Conservation (phyloP, 2,329 filamentous ascomycete genomes). For the Dothideomycetes sp. region DNA sequence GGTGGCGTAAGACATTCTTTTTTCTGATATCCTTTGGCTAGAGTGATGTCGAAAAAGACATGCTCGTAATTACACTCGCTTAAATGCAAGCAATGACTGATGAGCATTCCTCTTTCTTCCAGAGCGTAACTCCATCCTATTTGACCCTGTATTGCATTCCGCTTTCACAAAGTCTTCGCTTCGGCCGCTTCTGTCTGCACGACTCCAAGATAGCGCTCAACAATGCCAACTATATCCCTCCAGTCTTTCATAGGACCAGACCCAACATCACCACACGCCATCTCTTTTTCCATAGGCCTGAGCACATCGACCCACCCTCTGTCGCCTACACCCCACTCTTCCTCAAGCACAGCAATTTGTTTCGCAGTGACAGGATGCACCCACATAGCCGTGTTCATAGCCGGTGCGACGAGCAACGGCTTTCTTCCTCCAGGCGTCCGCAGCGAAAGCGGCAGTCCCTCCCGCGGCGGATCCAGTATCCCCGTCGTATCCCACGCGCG, state of each 20-base stretch:
- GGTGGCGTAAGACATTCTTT: no score
- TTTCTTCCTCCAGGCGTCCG: slow-evolving; percentile 35
- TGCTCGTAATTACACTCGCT: no score
- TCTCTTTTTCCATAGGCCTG: slow-evolving; percentile 58
- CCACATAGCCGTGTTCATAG: slow-evolving; percentile 93
- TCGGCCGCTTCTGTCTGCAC: background rate
- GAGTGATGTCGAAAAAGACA: no score
- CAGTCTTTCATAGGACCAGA: slow-evolving; percentile 76
- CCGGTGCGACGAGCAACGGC: slow-evolving; percentile 63
- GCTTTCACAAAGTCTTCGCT: no score
- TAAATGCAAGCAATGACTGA: no score
- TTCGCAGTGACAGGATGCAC: slow-evolving; percentile 66
- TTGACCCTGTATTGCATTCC: no score
- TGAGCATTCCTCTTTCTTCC: no score
- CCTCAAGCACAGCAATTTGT: slow-evolving; percentile 58
- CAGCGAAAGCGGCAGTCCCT: slow-evolving; percentile 12
- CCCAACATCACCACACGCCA: slow-evolving; percentile 79
- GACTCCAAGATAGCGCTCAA: slow-evolving; percentile 37
- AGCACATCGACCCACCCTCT: slow-evolving; percentile 56
- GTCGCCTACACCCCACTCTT: slow-evolving; percentile 57
- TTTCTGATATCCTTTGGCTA: no score
- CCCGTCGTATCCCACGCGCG: slow-evolving; percentile 81
- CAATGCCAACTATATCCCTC: slow-evolving; percentile 57
- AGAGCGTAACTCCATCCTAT: no score
- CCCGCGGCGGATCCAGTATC: slow-evolving; percentile 35